Evolutionary conservation across 2,329 filamentous ascomycete genomes (phyloP), one percentile per base, ranked within the genome.

Genomic region (Hypoxylon rubiginosum): DNA sequence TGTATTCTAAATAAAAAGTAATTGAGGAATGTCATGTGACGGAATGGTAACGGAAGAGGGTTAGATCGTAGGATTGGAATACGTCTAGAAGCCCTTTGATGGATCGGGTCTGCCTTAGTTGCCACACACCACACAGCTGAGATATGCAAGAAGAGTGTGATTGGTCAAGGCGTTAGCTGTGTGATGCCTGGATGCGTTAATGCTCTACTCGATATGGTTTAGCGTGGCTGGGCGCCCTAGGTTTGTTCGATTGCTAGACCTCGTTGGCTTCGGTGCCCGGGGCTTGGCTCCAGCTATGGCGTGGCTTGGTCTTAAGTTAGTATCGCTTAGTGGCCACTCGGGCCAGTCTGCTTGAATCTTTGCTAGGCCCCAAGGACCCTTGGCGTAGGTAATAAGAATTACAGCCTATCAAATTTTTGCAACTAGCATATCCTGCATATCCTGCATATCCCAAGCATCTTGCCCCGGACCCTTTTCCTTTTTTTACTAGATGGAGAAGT

Each of bases 31-130:
- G 32, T 61, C 53, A 66, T 56, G 63, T 58, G 63, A 54, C 28
- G 41, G 57, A 52, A 52, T 39, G 2, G 21, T 24, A 28, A 32
- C 3, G n/a, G 48, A 36, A 52, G n/a, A 24, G 15, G 30, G n/a
- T 54, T 64, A 6, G 39, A 43, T 41, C 51, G 59, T 58, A 62
- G 57, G 58, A 32, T 45, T 66, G 32, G 72, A 72, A 72, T 64
- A 41, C 58, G n/a, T 56, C 67, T 70, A 67, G 72, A 73, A 72
- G 67, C 30, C 30, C 48, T 15, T 34, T 21, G 50, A 39, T 32
- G 32, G 53, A 34, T 36, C 48, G 36, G 34, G 17, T 9, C 30
- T 15, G 41, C 36, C 36, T 59, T 28, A 55, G 57, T 60, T 60
- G 39, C 62, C 54, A 65, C 52, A 34, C 21, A n/a, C n/a, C n/a